Evolutionary conservation across 768 basidiomycete genomes (phyloP), one percentile per base, ranked within the genome.

Genomic region (Boletus eberwhitei): DNA sequence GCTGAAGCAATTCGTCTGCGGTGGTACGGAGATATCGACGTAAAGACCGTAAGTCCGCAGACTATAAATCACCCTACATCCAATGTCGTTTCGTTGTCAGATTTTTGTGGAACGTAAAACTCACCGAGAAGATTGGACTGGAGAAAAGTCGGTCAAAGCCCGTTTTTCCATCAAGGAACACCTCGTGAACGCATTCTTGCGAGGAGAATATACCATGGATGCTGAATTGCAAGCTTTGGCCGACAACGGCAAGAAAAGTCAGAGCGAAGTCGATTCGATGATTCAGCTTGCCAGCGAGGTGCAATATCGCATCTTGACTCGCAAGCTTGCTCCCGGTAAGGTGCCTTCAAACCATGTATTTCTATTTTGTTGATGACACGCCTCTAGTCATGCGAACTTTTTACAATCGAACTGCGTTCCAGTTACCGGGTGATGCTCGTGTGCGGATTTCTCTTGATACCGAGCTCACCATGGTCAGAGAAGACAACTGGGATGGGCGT

Each of bases 371-470:
- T 58, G 26, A 54, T 24, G 34, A 39, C 24, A 41, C 24, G 12
- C 45, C 41, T 38, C 9, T 50, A 95, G 96, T 98, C 36, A 86
- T 96, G 87, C 83, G 96, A 19, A 93, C 95, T 9, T 99, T 98
- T 75, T 99, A 98, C 75, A 97, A 98, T 67, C 89, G 97, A 39
- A 98, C 97, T 14, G 97, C 97, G 1, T 99, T 99, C 79, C 97
- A 99, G 73, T 83, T 99, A 22, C 97, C 97, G 9, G 96, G 96
- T 21, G 96, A 99, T 67, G 96, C 94, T n/a, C 85, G 93, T 48
- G 97, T 99, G 36, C 93, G 97, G 48, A 98, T 99, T 56, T 98
- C 97, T 17, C 85, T 99, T 55, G 97, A 99, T 67, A 99, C 97
- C 0, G 93, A 98, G 69, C 82, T 99, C 34, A 88, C 91, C 4